Evolutionary conservation across 2,329 filamentous ascomycete genomes (phyloP).

Genomic region (Madurella mycetomatis): DNA sequence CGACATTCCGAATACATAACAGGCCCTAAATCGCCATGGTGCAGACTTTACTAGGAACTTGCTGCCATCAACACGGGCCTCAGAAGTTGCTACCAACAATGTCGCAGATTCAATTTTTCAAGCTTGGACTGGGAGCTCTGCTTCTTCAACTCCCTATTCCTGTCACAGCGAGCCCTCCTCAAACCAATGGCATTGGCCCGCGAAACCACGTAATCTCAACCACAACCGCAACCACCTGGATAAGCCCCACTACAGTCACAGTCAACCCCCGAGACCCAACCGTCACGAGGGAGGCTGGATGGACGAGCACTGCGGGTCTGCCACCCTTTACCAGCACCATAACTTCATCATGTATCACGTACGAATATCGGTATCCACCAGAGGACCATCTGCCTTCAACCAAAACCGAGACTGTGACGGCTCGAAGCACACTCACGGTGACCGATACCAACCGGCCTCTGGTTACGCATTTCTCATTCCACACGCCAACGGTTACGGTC

Average conservation of each 20-base stretch:
- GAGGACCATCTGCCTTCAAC: background rate
- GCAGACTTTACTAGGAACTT: no score
- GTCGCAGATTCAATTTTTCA: background rate
- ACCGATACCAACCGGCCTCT: constrained; percentile 1
- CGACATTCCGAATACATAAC: no score
- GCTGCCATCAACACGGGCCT: no score
- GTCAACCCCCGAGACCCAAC: constrained; percentile 15
- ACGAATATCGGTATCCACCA: constrained; percentile 4
- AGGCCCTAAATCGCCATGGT: no score
- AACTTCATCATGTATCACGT: constrained; percentile 12
- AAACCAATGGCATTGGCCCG: background rate
- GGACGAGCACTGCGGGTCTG: constrained; percentile 5
- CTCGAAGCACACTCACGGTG: constrained; percentile 2
- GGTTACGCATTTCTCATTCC: background rate
- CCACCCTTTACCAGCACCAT: constrained; percentile 10
- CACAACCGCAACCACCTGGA: constrained; percentile 5
- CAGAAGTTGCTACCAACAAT: background rate
- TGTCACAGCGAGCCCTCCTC: background rate
- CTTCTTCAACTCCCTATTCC: constrained; percentile 4
- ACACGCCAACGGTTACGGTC: constrained; percentile 7
- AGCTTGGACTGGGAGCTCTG: background rate
- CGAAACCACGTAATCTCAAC: background rate
- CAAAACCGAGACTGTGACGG: background rate
- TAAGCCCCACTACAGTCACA: constrained; percentile 7
- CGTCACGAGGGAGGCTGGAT: constrained; percentile 8